These are phyloP conservation scores for Farysia itapuensis DNA, from an alignment of 1,284 basidiomycete species.

Conservation along the genomic window DNA sequence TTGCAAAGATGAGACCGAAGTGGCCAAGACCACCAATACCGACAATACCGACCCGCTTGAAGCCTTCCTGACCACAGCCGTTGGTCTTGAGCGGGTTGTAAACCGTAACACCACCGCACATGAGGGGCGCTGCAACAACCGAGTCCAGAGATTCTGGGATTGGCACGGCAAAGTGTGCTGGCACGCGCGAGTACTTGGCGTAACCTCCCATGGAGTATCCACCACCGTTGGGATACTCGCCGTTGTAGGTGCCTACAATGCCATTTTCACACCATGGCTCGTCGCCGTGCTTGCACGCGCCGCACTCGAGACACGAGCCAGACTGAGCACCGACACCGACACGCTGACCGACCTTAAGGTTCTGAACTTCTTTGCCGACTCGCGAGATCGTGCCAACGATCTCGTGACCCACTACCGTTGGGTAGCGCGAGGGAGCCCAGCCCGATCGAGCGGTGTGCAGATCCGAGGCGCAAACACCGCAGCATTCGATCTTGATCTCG, in stretches of 20 bases:
- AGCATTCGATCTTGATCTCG: slow-evolving; percentile 43
- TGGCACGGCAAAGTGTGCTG: slow-evolving; percentile 52
- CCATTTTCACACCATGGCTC: slow-evolving; percentile 41
- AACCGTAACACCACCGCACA: slow-evolving; percentile 56
- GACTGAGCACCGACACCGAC: slow-evolving; percentile 70
- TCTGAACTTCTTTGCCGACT: slow-evolving; percentile 62
- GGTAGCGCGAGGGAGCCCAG: slow-evolving; percentile 45
- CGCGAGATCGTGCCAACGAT: slow-evolving; percentile 66
- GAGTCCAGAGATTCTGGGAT: slow-evolving; percentile 51
- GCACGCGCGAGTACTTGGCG: slow-evolving; percentile 45
- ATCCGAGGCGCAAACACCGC: slow-evolving; percentile 41
- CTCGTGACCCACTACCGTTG: slow-evolving; percentile 63
- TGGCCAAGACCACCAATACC: slow-evolving; percentile 53
- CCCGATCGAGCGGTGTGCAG: slow-evolving; percentile 47
- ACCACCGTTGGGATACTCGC: slow-evolving; percentile 62
- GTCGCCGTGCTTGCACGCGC: slow-evolving; percentile 63
- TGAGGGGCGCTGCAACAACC: slow-evolving; percentile 48
- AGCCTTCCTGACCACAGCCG: slow-evolving; percentile 38
- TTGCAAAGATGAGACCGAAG: slow-evolving; percentile 50
- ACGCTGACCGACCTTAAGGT: slow-evolving; percentile 67
- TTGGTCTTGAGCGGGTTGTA: slow-evolving; percentile 53
- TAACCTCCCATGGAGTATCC: slow-evolving; percentile 46
- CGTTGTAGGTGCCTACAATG: slow-evolving; percentile 59
- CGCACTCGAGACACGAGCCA: slow-evolving; percentile 66
- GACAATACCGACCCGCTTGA: slow-evolving; percentile 50